Evolutionary conservation across 225 moss, liverwort and hornwort species (phyloP).

Genomic region (Lunularia cruciata): DNA sequence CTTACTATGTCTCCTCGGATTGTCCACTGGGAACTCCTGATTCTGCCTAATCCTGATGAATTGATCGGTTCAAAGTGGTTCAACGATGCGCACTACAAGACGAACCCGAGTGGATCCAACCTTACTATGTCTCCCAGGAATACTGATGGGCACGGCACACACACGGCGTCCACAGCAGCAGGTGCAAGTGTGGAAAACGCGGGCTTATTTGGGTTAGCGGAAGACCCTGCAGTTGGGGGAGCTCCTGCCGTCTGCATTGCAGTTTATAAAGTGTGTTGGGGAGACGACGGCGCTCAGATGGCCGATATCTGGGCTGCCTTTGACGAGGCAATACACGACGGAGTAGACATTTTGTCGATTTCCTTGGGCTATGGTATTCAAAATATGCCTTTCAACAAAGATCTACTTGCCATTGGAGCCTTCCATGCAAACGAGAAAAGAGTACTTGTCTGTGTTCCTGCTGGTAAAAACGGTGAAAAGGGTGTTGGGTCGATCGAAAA

Average conservation of each 20-base stretch:
- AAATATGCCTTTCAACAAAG: neutral
- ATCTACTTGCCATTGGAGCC: slow-evolving; percentile 15
- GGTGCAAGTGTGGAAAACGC: slow-evolving; percentile 23
- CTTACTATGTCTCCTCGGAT: neutral
- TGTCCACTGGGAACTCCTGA: neutral
- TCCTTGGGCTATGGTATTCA: slow-evolving; percentile 31
- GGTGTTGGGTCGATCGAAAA: slow-evolving; percentile 41
- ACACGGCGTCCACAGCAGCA: slow-evolving; percentile 12
- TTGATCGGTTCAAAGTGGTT: slow-evolving; percentile 11
- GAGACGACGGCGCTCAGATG: slow-evolving; percentile 29
- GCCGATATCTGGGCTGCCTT: slow-evolving; percentile 55
- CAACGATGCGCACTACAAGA: neutral
- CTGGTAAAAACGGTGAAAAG: slow-evolving; percentile 34
- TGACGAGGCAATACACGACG: slow-evolving; percentile 57
- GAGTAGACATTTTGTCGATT: slow-evolving; percentile 51
- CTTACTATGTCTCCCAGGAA: slow-evolving; percentile 8
- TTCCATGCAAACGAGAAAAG: slow-evolving; percentile 23
- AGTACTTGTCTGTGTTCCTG: slow-evolving; percentile 17
- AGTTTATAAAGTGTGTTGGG: slow-evolving; percentile 62
- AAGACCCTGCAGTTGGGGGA: slow-evolving; percentile 41
- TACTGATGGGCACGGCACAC: slow-evolving; percentile 19
- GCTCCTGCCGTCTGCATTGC: slow-evolving; percentile 49
- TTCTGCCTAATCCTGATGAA: no score
- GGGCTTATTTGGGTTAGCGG: slow-evolving; percentile 32
- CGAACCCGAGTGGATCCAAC: neutral